Conservation (phyloP, 2,329 filamentous ascomycete species). For the Cladosporium oxysporum region DNA sequence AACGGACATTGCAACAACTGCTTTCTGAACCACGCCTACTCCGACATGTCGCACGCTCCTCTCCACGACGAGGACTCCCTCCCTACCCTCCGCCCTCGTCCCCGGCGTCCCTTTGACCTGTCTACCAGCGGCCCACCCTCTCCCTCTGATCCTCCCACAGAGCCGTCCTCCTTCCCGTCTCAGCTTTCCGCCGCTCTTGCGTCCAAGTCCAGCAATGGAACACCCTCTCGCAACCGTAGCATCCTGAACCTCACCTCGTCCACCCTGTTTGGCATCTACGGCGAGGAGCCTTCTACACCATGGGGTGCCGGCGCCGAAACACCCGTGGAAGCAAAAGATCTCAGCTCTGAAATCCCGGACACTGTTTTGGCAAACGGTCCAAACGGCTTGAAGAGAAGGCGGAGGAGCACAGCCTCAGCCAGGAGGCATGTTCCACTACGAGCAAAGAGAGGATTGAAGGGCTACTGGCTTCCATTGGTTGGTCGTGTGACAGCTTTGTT, state of each 20-base stretch:
- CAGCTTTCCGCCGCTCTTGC: constrained; percentile 17
- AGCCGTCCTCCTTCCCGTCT: constrained; percentile 24
- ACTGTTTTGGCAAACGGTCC: constrained; percentile 24
- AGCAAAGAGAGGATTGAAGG: constrained; percentile 30
- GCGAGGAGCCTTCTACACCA: constrained; percentile 55
- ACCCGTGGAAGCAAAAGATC: constrained; percentile 20
- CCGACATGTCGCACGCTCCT: constrained; percentile 31
- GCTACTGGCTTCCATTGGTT: constrained; percentile 46
- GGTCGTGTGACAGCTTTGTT: constrained; percentile 62
- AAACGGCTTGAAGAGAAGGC: constrained; percentile 27
- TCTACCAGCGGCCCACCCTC: constrained; percentile 48
- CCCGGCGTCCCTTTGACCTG: constrained; percentile 70
- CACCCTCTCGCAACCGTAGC: constrained; percentile 68
- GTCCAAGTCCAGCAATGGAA: constrained; percentile 39
- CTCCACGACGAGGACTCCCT: constrained; percentile 29
- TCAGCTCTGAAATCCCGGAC: constrained; percentile 28
- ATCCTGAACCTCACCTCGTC: constrained; percentile 84
- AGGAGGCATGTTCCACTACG: constrained; percentile 24
- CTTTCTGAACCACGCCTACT: background rate
- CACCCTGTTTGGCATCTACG: constrained; percentile 90
- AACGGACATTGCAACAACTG: background rate
- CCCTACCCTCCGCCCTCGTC: constrained; percentile 55
- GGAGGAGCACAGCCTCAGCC: constrained; percentile 30
- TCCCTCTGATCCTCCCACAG: constrained; percentile 28
- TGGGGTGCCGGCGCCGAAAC: constrained; percentile 67